Evolutionary conservation across 345 rosid species (phyloP), one percentile per base, ranked within the genome.

Genomic region (Punica granatum): DNA sequence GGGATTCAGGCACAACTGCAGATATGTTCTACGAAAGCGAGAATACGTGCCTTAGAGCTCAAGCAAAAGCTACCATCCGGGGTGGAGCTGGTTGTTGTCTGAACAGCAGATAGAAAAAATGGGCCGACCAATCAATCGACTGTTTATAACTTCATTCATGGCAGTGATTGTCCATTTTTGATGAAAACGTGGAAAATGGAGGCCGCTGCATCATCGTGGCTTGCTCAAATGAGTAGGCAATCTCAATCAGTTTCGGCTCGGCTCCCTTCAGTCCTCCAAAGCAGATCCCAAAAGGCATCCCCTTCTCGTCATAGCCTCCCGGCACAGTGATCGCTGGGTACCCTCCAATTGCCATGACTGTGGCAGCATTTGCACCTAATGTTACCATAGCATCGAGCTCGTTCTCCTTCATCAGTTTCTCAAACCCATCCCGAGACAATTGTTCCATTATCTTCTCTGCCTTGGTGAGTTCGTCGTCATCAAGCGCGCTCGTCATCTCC

Each of bases 151-250:
- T 19, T 19, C 12, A 1, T 18, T n/a, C 30, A 35, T 7, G 4
- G 12, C 16, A 25, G 0, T n/a, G 30, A 36, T 10, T 3, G 35
- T 33, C 28, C 25, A 62, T 62, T 21, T 10, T 36, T 6, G 37
- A 4, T 60, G 35, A 64, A 25, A 35, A 33, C 11, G 21, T 25
- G 73, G 78, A 70, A 31, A 73, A 59, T 36, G 92, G 95, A 66
- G 90, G 90, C 68, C 72, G 80, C 72, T 90, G 79, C 26, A 81
- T 61, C 74, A 64, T 72, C 31, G 90, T 86, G 46, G 86, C 85
- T 70, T 85, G 90, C 77, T 92, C 96, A 42, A 90, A 88, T 21
- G 67, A 86, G 73, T 78, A 89, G 10, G 94, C 88, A 54, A 92
- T 84, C 53, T 92, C 88, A 32, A 86, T 84, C 1, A 92, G 86